Base-by-base conservation (phyloP, 306 rosid species). In the Malus sieversii region DNA sequence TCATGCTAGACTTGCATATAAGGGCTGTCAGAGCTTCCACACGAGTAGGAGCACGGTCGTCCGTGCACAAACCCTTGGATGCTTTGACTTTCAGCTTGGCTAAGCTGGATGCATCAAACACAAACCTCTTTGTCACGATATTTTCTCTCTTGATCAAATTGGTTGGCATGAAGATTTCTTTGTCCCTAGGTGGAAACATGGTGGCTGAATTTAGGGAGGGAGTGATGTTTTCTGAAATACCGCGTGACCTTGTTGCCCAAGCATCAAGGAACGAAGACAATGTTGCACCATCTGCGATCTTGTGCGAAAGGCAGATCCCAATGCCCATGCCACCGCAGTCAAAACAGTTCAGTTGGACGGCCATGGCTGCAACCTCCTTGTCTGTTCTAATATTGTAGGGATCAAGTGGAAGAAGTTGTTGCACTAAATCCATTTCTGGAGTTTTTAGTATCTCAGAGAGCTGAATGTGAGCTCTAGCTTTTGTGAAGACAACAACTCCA, bases 1-100 rank as follows among this genome's bases (percentile, higher is more conserved):
- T 32, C 70, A 45, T 30, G 69, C 58, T 67, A 16, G 71, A 29
- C 42, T 59, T 78, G 32, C 78, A 66, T 60, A 75, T 33, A 10
- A 75, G 73, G 66, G 80, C 66, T 22, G 80, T 63, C 70, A 75
- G 64, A 10, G 62, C 79, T 44, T 80, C 82, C 23, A 80, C 79
- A 10, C 75, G 51, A 15, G 80, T 20, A 15, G 80, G 72, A 30
- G 32, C 19, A 27, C 1, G 23, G 68, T 29, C 20, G 42, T 58
- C 69, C 1, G 3, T 10, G 10, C 35, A 5, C 7, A 20, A 46
- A n/a, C 71, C 71, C 40, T 22, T 13, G 51, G 65, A 64, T 45
- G 46, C 72, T 70, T 70, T 64, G 80, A 45, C 76, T 68, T 75
- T 70, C 16, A 80, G 77, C 27, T 22, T 63, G 14, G 52, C 73